These are phyloP conservation scores for Dichomitus squalens DNA, from an alignment of 1,284 basidiomycete genomes.

Conservation along the genomic window DNA sequence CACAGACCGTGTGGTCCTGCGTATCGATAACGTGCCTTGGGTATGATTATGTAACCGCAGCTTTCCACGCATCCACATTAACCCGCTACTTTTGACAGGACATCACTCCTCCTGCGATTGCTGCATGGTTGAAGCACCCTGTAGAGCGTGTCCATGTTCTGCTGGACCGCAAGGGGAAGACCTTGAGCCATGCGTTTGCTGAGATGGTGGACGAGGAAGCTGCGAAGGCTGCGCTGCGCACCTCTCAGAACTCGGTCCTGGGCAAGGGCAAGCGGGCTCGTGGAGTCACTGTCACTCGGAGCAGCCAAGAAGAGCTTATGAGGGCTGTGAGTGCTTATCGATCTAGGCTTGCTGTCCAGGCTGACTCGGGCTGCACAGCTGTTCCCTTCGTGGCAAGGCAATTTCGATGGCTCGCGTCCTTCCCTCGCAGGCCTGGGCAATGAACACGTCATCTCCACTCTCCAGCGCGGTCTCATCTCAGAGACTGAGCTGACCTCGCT, in stretches of 20 bases:
- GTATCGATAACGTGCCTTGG: slow-evolving; percentile 87
- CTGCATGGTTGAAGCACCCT: slow-evolving; percentile 67
- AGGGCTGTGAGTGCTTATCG: slow-evolving; percentile 51
- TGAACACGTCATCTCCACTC: slow-evolving; percentile 53
- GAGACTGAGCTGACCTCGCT: slow-evolving; percentile 65
- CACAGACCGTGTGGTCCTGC: slow-evolving; percentile 59
- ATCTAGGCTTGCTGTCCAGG: too few relatives aligned
- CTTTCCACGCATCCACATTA: not conserved
- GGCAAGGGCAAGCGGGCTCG: slow-evolving; percentile 74
- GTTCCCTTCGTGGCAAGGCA: slow-evolving; percentile 78
- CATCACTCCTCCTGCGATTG: slow-evolving; percentile 74
- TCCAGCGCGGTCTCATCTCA: slow-evolving; percentile 65
- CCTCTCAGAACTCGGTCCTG: slow-evolving; percentile 65
- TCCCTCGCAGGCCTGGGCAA: slow-evolving; percentile 62
- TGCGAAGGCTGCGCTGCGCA: slow-evolving; percentile 66
- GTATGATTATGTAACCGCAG: slow-evolving; percentile 44
- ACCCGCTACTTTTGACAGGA: slow-evolving; percentile 48
- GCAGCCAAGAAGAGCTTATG: slow-evolving; percentile 79
- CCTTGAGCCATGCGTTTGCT: slow-evolving; percentile 77
- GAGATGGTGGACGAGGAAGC: slow-evolving; percentile 63
- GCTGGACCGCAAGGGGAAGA: slow-evolving; percentile 78
- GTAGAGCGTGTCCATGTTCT: slow-evolving; percentile 72
- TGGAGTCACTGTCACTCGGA: slow-evolving; percentile 79
- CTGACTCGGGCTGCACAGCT: slow-evolving; percentile 43
- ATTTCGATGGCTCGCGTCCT: slow-evolving; percentile 69